Base-by-base conservation (phyloP, 257 asterid species). In the Cynanchum wilfordii region DNA sequence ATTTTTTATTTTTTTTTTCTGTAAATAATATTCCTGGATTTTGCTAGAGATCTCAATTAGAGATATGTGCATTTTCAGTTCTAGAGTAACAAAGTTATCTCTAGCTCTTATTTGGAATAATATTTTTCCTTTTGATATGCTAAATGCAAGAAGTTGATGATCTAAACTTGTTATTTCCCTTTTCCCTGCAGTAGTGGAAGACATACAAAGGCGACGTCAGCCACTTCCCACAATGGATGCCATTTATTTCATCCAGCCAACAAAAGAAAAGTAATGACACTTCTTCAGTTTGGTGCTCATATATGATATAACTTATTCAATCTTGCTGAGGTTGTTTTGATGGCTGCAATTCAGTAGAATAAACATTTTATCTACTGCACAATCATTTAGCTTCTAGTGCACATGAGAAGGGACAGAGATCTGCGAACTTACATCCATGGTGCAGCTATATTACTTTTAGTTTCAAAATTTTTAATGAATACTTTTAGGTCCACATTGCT, bases 211-310 rank as follows among this genome's bases (percentile, higher is more conserved):
- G 86, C 86, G 99, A 72, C 83, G 99, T 75, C 98, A 92, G 75
- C 98, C 99, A 44, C 83, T 95, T 70, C 98, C 98, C 73, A 82
- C 96, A 57, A 92, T 92, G 98, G 98, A 90, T 82, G 98, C 98
- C 68, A 87, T 95, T 86, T 95, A 95, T 82, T 95, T 92, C 81
- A 85, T 95, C 79, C 97, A 87, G 83, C 99, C 99, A 77, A 90
- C 96, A 73, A 87, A 89, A 86, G 99, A 95, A 72, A 95, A 95
- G 99, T 95, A 88, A 40, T 55, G 11, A 49, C 65, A 47, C 63
- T 70, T 72, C 40, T 58, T 65, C 52, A 42, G 50, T 51, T 60
- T 10, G 44, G 15, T 16, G 51, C 52, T 78, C 38, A 25, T 69
- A 3, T 24, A 33, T 16, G 38, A 29, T 24, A 33, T 63, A 38